Conservation (phyloP, 768 basidiomycete genomes). For the Mycena chlorophos region DNA sequence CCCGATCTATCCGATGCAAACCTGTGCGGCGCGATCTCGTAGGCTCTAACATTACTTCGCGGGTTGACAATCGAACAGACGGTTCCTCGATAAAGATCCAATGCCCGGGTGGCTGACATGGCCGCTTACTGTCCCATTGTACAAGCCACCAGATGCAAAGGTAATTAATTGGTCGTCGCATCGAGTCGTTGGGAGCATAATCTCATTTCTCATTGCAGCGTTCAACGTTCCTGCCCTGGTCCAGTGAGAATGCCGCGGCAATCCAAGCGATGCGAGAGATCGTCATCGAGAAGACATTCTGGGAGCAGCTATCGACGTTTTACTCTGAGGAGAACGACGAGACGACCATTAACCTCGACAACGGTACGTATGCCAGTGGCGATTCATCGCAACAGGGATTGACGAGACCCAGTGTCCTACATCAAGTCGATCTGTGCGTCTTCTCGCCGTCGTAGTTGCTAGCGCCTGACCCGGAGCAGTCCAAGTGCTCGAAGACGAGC, state of each 20-base stretch:
- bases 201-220: not conserved
- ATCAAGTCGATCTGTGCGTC: slow-evolving; percentile 72
- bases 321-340: slow-evolving; percentile 81
- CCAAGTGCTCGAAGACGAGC: slow-evolving; percentile 76
- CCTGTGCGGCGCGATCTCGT: slow-evolving; percentile 46
- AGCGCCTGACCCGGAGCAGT: slow-evolving; percentile 38
- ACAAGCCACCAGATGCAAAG: slow-evolving; percentile 45
- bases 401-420: not conserved
- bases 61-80: slow-evolving; percentile 38
- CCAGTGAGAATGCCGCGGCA: slow-evolving; percentile 49
- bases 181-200: not conserved
- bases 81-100: slow-evolving; percentile 55
- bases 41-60: not conserved
- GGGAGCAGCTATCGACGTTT: slow-evolving; percentile 66
- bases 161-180: not conserved
- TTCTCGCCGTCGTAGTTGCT: not conserved
- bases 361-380: slow-evolving; percentile 54
- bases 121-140: slow-evolving; percentile 46
- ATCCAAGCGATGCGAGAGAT: slow-evolving; percentile 51
- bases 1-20: slow-evolving; percentile 37
- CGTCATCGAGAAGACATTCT: slow-evolving; percentile 53
- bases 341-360: slow-evolving; percentile 62
- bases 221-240: slow-evolving; percentile 63
- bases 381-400: not conserved
- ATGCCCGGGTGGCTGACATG: slow-evolving; percentile 73